Evolutionary conservation across 805 yeast species (phyloP), one percentile per base, ranked within the genome.

Genomic region (Saturnispora sanitii): DNA sequence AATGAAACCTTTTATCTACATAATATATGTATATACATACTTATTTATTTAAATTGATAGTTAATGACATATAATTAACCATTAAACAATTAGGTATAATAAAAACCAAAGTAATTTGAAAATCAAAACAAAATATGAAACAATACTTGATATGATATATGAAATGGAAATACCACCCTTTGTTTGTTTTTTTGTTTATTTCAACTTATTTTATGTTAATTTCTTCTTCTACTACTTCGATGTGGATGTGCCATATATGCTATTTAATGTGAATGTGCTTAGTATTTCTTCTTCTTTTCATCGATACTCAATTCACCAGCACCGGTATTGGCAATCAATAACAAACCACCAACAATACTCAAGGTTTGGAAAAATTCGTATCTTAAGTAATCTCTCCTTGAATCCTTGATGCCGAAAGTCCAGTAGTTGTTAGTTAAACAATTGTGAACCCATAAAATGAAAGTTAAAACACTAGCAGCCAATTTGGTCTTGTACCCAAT

Each of bases 341-440:
- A 65, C 47, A 90, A 73, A 1, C 97, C 98, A 43, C 98, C 98
- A 38, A 90, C 88, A 58, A 90, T 90, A 43, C 94, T 82, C 57
- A 90, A 70, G 30, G 95, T 86, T 67, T 92, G 98, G 73, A 82
- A 90, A 61, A 83, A 84, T 63, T 88, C 97, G 61, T 88, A 92
- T 62, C 83, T 83, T 60, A 86, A 65, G 62, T 77, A 83, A 64
- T 90, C 98, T 55, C 96, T 78, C 62, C 79, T 75, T 26, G 90
- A 76, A 53, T 82, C 85, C 46, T 71, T 73, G 38, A 73, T 57
- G 38, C 75, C 73, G 67, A 79, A 73, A 41, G 75, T 67, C 98
- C 98, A 90, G 70, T 86, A 90, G 54, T 85, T 85, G 67, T 92
- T 90, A 47, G 79, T 77, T 32, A 78, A 61, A 44, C 85, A 59